Evolutionary conservation across 1,284 basidiomycete genomes (phyloP), one percentile per base, ranked within the genome.

Genomic region (Cerioporus squamosus): DNA sequence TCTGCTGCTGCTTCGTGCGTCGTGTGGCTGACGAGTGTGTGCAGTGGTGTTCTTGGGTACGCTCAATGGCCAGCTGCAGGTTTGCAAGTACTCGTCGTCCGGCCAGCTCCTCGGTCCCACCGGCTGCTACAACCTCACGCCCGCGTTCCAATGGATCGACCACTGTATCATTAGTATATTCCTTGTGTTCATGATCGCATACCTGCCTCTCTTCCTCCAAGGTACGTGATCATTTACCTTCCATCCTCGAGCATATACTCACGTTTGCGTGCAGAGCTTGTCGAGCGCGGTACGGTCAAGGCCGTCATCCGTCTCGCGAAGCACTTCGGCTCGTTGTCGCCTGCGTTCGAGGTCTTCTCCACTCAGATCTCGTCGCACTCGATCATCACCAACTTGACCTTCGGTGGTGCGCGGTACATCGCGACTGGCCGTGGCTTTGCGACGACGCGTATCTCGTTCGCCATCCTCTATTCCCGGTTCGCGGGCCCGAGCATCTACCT

Each of bases 401-500:
- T 97, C 63, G 95, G 95, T 76, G 95, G 95, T 60, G 95, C 95
- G 51, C 87, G 95, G 60, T 98, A 97, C 76, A 98, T 98, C 67
- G 95, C 95, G n/a, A 98, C 95, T n/a, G 95, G 95, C 57, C 93
- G 95, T 84, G 95, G 95, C 44, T 98, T 98, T 72, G 95, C 95
- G 17, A 97, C 95, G 7, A 93, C 93, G 20, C 85, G 95, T 56
- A 93, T 97, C 64, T 91, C 90, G 62, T 98, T 98, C 81, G 91
- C 87, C 71, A 95, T 95, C 66, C 79, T 97, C 20, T 96, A 95
- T 79, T 97, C 95, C 64, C 92, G 95, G 57, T 98, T 98, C 75
- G 95, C 95, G 44, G 95, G 95, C 5, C 95, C 95, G 5, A 95
- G 93, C 68, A 97, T 98, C 75, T 98, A 98, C 78, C 82, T 98